Evolutionary conservation across 2,329 filamentous ascomycete species (phyloP), one percentile per base, ranked within the genome.

Genomic region (Talaromyces rugulosus): DNA sequence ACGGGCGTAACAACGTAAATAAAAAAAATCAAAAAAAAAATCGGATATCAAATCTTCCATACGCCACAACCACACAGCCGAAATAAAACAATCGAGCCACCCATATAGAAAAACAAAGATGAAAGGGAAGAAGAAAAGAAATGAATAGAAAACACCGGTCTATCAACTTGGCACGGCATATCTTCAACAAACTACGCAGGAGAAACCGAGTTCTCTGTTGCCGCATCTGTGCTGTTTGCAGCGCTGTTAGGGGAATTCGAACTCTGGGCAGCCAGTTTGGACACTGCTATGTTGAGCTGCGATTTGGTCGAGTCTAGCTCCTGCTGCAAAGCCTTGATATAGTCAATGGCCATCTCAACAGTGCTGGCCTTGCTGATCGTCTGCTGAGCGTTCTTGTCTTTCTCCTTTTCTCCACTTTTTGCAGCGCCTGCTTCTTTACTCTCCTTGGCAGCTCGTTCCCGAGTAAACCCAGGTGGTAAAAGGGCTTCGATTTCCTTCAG

Each of bases 311-410:
- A 84, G 2, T 82, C 84, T 16, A 92, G 79, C 72, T 96, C 90
- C 68, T 85, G 80, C 75, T 96, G 88, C 64, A 99, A 77, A 63
- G 88, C 84, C 76, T 91, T 94, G 78, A 99, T 97, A 72, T 98
- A 97, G 62, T 93, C 89, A 69, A 98, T 98, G 1, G 95, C 95
- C 77, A 91, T 88, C 77, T 99, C 95, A n/a, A 99, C 95, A 0
- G 96, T 97, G 68, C 91, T 96, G 1, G 95, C 95, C 75, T 98
- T 99, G 77, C 92, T 97, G 70, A 89, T 92, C 34, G 89, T 87
- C 58, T 86, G 83, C 11, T 77, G 80, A 8, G 70, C 69, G 62
- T 71, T 70, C 62, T 76, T 78, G 53, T 75, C 69, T 64, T 78
- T 76, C 31, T 65, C 71, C 30, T 72, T 75, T 77, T 72, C 83